Evolutionary conservation across 306 rosid species (phyloP).

Genomic region (Cajanus cajan): DNA sequence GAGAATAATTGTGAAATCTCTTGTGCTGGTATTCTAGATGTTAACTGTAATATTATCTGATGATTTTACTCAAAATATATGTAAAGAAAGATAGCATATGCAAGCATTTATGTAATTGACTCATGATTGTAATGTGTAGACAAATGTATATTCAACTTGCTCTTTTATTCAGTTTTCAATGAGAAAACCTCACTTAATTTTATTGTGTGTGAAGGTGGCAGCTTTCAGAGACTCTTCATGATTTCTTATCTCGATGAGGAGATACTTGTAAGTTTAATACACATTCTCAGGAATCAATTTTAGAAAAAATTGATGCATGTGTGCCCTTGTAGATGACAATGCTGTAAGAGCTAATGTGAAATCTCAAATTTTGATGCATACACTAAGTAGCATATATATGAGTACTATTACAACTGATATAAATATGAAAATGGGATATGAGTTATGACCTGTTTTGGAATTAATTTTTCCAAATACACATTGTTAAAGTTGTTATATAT

Average conservation of each 20-base stretch:
- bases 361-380: constrained; percentile 2
- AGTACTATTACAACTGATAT: background rate
- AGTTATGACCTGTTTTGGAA: background rate
- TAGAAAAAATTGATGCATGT: constrained; percentile 3
- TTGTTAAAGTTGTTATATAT: background rate
- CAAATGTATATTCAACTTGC: constrained; percentile 7
- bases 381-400: background rate
- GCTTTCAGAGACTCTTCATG: constrained; percentile 81
- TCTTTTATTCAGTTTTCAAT: background rate
- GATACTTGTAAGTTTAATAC: constrained; percentile 73
- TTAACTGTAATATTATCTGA: background rate
- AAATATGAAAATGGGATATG: background rate
- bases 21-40: background rate
- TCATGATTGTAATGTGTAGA: background rate
- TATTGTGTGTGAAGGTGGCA: constrained; percentile 65
- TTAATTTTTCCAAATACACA: background rate
- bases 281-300: constrained; percentile 9
- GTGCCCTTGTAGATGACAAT: constrained; percentile 3
- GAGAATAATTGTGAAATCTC: constrained; percentile 8
- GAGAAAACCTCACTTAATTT: constrained; percentile 17
- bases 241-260: constrained; percentile 94
- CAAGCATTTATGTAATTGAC: constrained; percentile 2
- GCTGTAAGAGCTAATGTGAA: background rate
- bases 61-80: background rate
- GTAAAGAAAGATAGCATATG: background rate